These are phyloP conservation scores for Metschnikowia orientalis DNA, from an alignment of 805 yeast genomes.

Conservation along the genomic window DNA sequence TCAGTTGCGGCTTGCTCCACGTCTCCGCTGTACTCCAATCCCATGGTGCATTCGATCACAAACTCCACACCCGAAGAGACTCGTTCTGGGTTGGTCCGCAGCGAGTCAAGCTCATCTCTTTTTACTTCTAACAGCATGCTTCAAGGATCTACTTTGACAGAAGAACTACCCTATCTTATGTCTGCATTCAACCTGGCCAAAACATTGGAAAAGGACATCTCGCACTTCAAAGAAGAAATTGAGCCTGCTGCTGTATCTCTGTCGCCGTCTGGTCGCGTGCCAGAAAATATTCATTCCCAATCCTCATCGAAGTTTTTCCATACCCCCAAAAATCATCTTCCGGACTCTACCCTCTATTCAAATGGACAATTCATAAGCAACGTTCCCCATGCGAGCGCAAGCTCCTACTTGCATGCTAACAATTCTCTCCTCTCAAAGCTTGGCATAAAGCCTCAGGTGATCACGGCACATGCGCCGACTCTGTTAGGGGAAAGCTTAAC, in stretches of 20 bases:
- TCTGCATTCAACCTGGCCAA: conserved; percentile 63
- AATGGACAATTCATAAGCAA: conserved; percentile 28
- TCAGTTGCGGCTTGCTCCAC: conserved; percentile 20
- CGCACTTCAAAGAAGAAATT: conserved; percentile 13
- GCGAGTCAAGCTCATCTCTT: conserved; percentile 27
- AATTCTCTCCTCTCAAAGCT: conserved; percentile 34
- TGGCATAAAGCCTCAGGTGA: conserved; percentile 41
- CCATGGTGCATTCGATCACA: conserved; percentile 40
- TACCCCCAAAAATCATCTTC: conserved; percentile 26
- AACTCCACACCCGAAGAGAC: conserved; percentile 10
- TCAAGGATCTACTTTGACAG: conserved; percentile 52
- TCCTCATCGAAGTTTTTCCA: too few relatives aligned
- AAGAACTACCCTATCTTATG: conserved; percentile 63
- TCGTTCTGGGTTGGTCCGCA: conserved; percentile 14
- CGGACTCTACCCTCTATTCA: conserved; percentile 31
- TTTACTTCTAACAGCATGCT: conserved; percentile 33
- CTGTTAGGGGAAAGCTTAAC: conserved; percentile 8
- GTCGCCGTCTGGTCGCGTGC: too few relatives aligned
- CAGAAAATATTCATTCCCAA: too few relatives aligned
- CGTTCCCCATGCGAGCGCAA: conserved; percentile 17
- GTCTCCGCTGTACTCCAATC: conserved; percentile 24
- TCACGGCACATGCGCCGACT: conserved; percentile 27
- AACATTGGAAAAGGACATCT: conserved; percentile 46
- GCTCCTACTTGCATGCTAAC: conserved; percentile 33
- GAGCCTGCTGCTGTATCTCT: too few relatives aligned